Evolutionary conservation across 1,139 yeast genomes (phyloP).

Genomic region (Geotrichum australiense): DNA sequence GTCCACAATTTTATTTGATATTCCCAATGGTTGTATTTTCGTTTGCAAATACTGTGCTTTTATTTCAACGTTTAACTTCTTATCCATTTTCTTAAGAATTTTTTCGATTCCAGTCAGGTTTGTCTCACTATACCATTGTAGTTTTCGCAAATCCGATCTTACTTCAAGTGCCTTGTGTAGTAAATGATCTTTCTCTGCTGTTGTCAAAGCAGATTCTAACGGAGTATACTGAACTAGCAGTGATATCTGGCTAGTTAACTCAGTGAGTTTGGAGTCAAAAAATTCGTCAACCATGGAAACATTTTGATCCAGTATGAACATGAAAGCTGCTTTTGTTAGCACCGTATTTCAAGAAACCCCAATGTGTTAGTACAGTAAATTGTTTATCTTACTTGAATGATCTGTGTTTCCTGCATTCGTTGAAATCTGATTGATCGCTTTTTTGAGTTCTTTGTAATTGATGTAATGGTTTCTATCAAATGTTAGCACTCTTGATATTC

Average conservation of each 20-base stretch:
- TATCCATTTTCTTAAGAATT: slow-evolving; percentile 84
- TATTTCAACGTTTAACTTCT: slow-evolving; percentile 66
- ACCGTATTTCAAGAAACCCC: slow-evolving; percentile 22
- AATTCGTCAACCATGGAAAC: slow-evolving; percentile 76
- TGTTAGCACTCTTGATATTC: slow-evolving; percentile 14
- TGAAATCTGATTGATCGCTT: slow-evolving; percentile 61
- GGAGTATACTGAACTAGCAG: slow-evolving; percentile 32
- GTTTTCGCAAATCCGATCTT: slow-evolving; percentile 68
- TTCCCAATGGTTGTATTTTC: slow-evolving; percentile 67
- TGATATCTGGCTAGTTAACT: slow-evolving; percentile 62
- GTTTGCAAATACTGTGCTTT: slow-evolving; percentile 62
- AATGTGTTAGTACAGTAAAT: slow-evolving; percentile 12
- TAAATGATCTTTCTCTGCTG: slow-evolving; percentile 54
- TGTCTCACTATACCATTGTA: slow-evolving; percentile 86
- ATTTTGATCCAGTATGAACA: slow-evolving; percentile 72
- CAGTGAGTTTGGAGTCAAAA: slow-evolving; percentile 64
- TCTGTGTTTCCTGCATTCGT: slow-evolving; percentile 22
- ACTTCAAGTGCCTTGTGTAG: slow-evolving; percentile 69
- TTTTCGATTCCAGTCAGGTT: slow-evolving; percentile 87
- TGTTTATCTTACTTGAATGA: slow-evolving; percentile 17
- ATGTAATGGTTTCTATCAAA: slow-evolving; percentile 49
- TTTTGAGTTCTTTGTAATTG: slow-evolving; percentile 80
- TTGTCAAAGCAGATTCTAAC: slow-evolving; percentile 8
- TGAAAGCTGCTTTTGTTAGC: slow-evolving; percentile 49
- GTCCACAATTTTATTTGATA: slow-evolving; percentile 59